Base-by-base conservation (phyloP, 2,329 filamentous ascomycete genomes). In the Talaromyces rugulosus region DNA sequence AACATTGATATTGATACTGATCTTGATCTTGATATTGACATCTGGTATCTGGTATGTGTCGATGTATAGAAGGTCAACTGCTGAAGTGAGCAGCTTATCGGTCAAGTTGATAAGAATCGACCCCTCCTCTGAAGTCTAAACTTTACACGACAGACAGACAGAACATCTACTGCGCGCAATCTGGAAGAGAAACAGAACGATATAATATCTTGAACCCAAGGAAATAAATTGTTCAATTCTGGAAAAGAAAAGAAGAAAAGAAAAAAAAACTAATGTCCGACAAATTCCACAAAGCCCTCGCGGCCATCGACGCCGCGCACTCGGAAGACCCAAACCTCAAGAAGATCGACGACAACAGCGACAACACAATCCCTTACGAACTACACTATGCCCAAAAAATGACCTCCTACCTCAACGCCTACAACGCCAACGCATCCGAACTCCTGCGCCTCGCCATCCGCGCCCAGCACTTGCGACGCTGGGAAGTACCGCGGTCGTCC, bases 391-490 rank as follows among this genome's bases (percentile, higher is more conserved):
- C 91, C 6, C 82, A 83, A 57, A 87, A 91, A 75, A 93, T 93
- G 89, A 91, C 89, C 57, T 77, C 80, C 34, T 95, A 90, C 82
- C 87, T 96, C 34, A 72, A 80, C 8, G 77, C 82, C 16, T 85
- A 87, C 64, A 76, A 77, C 8, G 86, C 90, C 0, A 67, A 80
- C 31, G 87, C 91, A 1, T 86, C 88, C 1, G 87, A 88, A 1
- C 76, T 85, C 28, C 81, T 96, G 59, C 86, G 86, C 65, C 81
- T 95, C 54, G 92, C 92, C 18, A 89, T 92, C 66, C 87, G 91
- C 66, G 91, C 91, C 11, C 92, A 96, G 74, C 92, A 96, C 75
- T 90, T 96, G 69, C 85, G 88, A 59, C 87, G 90, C 77, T 96
- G 91, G 91, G 90, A 96, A 76, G 85, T 94, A 1, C 90, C 91